phyloP scores from a whole-genome alignment of 2,329 filamentous ascomycete genomes.

The Hypoxylon sp. region DNA sequence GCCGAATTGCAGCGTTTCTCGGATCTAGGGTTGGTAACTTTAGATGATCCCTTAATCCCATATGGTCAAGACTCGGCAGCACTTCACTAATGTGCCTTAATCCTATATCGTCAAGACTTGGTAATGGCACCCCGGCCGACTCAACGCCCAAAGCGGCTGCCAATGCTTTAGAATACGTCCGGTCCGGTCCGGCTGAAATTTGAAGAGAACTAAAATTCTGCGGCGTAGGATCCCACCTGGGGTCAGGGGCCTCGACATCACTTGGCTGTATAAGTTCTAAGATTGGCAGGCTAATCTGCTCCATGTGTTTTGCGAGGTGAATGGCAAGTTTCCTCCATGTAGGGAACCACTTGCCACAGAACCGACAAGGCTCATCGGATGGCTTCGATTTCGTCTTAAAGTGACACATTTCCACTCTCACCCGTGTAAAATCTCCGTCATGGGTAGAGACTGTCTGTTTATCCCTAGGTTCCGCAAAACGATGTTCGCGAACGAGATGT shows the following conservation, averaged over 20 bases:
- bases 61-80: not conserved
- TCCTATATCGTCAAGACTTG: not conserved
- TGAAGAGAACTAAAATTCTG: not conserved
- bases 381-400: not conserved
- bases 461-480: not conserved
- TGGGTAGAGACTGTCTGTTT: not conserved
- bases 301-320: slow-evolving; percentile 14
- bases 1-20: not conserved
- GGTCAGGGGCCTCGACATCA: not conserved
- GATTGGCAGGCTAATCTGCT: slow-evolving; percentile 3
- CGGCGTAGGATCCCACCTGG: not conserved
- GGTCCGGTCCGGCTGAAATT: not conserved
- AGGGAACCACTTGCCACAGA: not conserved
- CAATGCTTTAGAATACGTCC: not conserved
- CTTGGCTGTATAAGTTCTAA: not conserved
- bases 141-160: not conserved
- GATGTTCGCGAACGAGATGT: slow-evolving; percentile 1
- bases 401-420: not conserved
- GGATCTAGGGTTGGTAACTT: not conserved
- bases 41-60: not conserved
- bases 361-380: not conserved
- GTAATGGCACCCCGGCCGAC: not conserved
- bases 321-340: not conserved
- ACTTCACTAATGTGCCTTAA: not conserved
- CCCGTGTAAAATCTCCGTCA: not conserved